A percentile compares a stretch with the other conserved stretches of the same genome.
Evolutionary conservation across 2,329 filamentous ascomycete genomes (phyloP).

Genomic region (Clarireedia hainanense): DNA sequence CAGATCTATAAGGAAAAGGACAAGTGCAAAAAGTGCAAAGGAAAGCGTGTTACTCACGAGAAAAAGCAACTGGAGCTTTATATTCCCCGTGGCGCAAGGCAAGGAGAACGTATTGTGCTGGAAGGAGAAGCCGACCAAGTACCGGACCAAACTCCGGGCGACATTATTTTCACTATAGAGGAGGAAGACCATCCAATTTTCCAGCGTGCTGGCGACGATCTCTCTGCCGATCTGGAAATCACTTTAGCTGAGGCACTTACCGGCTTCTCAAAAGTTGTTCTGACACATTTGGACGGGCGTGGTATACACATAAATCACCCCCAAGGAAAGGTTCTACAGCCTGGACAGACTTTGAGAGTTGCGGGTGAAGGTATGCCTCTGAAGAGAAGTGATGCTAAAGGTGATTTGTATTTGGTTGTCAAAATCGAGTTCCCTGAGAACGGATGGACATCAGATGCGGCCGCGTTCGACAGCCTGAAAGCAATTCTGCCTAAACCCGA

Average conservation of each 20-base stretch:
- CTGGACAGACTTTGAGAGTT: constrained; percentile 79
- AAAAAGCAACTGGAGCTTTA: constrained; percentile 96
- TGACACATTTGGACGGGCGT: constrained; percentile 89
- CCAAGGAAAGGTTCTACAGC: constrained; percentile 73
- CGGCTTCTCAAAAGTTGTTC: constrained; percentile 82
- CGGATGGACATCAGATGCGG: constrained; percentile 70
- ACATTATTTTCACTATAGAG: constrained; percentile 82
- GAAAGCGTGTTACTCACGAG: constrained; percentile 75
- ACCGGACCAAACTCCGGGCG: constrained; percentile 81
- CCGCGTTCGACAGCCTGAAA: constrained; percentile 59
- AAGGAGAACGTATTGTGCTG: constrained; percentile 83
- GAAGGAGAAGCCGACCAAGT: constrained; percentile 92
- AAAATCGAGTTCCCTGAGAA: constrained; percentile 85
- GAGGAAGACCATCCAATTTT: constrained; percentile 79
- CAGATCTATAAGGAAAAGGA: constrained; percentile 92
- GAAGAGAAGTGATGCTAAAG: constrained; percentile 75
- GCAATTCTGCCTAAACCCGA: constrained; percentile 64
- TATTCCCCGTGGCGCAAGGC: constrained; percentile 77
- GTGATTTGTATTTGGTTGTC: constrained; percentile 81
- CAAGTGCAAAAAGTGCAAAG: constrained; percentile 98
- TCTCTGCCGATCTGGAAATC: constrained; percentile 74
- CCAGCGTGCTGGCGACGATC: constrained; percentile 72
- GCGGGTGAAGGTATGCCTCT: constrained; percentile 88
- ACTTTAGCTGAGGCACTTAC: constrained; percentile 76
- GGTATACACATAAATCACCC: constrained; percentile 77